These are phyloP conservation scores for Asterophora parasitica DNA, from an alignment of 768 basidiomycete species.

Conservation along the genomic window DNA sequence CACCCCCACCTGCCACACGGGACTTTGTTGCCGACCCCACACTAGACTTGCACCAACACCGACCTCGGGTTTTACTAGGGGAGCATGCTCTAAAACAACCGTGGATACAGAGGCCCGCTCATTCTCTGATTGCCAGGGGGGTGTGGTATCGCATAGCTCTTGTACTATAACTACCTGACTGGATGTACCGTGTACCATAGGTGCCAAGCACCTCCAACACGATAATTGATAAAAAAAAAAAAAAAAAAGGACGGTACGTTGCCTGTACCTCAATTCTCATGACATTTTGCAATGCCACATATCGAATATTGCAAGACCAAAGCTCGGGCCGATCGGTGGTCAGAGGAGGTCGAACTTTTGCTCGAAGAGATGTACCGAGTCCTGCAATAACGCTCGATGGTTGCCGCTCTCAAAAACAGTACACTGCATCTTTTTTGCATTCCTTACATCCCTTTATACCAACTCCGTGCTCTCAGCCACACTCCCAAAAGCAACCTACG, in stretches of 20 bases:
- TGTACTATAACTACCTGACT: too few species aligned
- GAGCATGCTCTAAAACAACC: too few species aligned
- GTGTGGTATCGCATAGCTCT: too few species aligned
- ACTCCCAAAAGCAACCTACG: conserved; percentile 66
- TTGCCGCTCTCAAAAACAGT: conserved; percentile 85
- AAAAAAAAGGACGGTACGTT: conserved; percentile 13
- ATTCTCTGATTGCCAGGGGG: too few species aligned
- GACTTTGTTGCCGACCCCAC: too few species aligned
- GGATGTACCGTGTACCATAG: too few species aligned
- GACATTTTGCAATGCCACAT: conserved; percentile 6
- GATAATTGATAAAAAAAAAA: background rate
- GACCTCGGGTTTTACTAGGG: too few species aligned
- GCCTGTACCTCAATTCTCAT: background rate
- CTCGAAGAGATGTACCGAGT: background rate
- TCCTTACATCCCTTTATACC: background rate
- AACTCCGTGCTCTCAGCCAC: conserved; percentile 40
- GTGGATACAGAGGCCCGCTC: too few species aligned
- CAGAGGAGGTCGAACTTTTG: background rate
- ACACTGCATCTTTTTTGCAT: conserved; percentile 20
- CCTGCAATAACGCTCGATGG: conserved; percentile 67
- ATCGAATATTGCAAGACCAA: conserved; percentile 13
- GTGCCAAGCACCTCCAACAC: too few species aligned
- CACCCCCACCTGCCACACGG: too few species aligned
- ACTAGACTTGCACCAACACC: too few species aligned
- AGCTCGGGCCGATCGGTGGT: background rate